Base-by-base conservation (phyloP, 2,329 filamentous ascomycete species). In the Aspergillus viridinutans region DNA sequence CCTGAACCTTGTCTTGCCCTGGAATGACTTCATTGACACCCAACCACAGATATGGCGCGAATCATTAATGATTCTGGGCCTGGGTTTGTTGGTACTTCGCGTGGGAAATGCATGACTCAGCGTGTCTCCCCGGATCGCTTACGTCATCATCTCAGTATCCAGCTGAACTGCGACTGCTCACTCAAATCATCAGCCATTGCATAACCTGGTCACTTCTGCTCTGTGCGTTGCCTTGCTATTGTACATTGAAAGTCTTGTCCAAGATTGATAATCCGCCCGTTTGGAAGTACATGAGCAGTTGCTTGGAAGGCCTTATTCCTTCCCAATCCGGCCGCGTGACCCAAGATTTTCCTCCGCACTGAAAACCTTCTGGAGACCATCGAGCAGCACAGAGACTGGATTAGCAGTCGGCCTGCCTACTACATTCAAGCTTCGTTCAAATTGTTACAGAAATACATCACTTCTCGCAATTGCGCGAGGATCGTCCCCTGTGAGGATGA, bases 401-500 rank as follows among this genome's bases (percentile, higher is more conserved):
- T 12, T 10, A 43, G 2, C 40, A 23, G 10, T 12, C 3, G 40
- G 12, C 20, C 40, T 43, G 10, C 21, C 40, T 21, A 21, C 4
- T 21, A 12, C 40, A 43, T 10, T 9, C n/a, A 21, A 21, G 40
- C 20, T 10, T 43, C 8, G 40, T 43, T 10, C 10, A 9, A 23
- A 12, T 9, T 3, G 2, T 21, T n/a, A 21, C 21, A 21, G 3
- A 12, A 43, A 23, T 5, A 23, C 40, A 20, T 43, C 21, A 21
- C 1, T 17, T 14, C 14, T 38, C 14, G 32, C n/a, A 17, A 38
- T 17, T 17, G 20, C 40, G 10, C 9, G 40, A 43, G 8, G 40
- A 21, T 47, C 32, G 32, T 17, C 3, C 21, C 23, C 12, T 14
- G 21, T 14, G 49, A 65, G 50, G 38, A 74, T 74, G 72, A 67